A percentile compares a stretch with the other conserved stretches of the same genome.
phyloP scores from a whole-genome alignment of 2,329 filamentous ascomycete genomes.

The Colletotrichum neosansevieriae region DNA sequence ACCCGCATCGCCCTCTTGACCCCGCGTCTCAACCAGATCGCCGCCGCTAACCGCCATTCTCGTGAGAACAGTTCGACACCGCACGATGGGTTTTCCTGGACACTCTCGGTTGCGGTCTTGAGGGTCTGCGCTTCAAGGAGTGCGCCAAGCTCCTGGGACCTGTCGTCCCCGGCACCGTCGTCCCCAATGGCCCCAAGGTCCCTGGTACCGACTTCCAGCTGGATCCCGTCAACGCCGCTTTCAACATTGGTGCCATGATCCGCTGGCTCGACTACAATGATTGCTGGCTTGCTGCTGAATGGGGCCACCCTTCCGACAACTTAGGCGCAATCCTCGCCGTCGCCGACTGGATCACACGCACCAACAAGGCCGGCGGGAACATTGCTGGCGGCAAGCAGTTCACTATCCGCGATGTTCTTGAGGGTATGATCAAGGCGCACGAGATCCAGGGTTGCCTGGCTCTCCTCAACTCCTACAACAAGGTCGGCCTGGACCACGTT shows the following conservation, averaged over 20 bases:
- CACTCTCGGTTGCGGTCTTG: constrained; percentile 95
- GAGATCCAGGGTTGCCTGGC: constrained; percentile 98
- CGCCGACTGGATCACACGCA: constrained; percentile 96
- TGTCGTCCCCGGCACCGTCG: constrained; percentile 87
- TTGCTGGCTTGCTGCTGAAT: constrained; percentile 99
- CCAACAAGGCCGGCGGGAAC: constrained; percentile 80
- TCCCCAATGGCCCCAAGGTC: constrained; percentile 92
- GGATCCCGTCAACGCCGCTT: constrained; percentile 94
- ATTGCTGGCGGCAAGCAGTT: constrained; percentile 89
- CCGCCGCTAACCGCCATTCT: constrained; percentile 46
- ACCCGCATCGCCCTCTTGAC: constrained; percentile 36
- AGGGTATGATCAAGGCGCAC: constrained; percentile 99
- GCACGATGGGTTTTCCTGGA: constrained; percentile 97
- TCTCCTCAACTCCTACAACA: constrained; percentile 98
- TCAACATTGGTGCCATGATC: constrained; percentile 99
- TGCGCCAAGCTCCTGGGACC: constrained; percentile 96
- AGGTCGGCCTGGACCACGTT: constrained; percentile 97
- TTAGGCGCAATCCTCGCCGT: constrained; percentile 96
- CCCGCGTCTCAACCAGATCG: constrained; percentile 39
- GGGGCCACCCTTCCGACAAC: constrained; percentile 99
- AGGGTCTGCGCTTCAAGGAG: constrained; percentile 94
- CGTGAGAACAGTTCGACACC: constrained; percentile 80
- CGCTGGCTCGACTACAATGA: constrained; percentile 99
- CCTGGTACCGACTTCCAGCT: constrained; percentile 94
- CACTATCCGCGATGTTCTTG: constrained; percentile 89